These are phyloP conservation scores for Ophiostoma sp. DNA, from an alignment of 2,329 filamentous ascomycete genomes.

Conservation along the genomic window DNA sequence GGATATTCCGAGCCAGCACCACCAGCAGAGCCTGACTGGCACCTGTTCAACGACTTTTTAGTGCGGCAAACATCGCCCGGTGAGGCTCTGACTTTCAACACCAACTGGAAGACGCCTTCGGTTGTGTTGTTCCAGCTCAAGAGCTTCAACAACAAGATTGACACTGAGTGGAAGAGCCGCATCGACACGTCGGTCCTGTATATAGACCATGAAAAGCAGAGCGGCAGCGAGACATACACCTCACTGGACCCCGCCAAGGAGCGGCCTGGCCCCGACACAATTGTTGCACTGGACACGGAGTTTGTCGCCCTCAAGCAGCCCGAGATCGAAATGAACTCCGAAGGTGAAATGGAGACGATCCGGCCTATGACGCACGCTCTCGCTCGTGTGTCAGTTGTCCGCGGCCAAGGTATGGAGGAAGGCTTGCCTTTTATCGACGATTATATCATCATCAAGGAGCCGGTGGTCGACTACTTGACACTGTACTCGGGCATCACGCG, in stretches of 20 bases:
- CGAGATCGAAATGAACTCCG: conserved; percentile 93
- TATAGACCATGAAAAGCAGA: conserved; percentile 49
- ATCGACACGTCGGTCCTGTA: conserved; percentile 84
- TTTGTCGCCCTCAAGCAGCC: conserved; percentile 90
- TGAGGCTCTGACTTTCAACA: conserved; percentile 84
- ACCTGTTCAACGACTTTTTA: conserved; percentile 95
- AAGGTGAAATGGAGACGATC: conserved; percentile 87
- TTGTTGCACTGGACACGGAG: conserved; percentile 89
- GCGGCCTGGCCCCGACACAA: conserved; percentile 62
- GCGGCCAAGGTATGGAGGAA: conserved; percentile 71
- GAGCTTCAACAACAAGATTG: conserved; percentile 71
- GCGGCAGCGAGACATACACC: conserved; percentile 50
- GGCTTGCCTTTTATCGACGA: conserved; percentile 92
- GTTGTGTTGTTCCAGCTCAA: conserved; percentile 84
- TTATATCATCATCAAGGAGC: conserved; percentile 87
- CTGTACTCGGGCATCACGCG: conserved; percentile 86
- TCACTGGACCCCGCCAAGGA: conserved; percentile 56
- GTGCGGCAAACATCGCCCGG: conserved; percentile 68
- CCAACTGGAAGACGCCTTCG: conserved; percentile 87
- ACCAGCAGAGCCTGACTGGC: conserved; percentile 63
- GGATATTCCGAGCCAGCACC: conserved; percentile 58
- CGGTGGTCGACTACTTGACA: conserved; percentile 91
- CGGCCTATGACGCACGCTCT: conserved; percentile 85
- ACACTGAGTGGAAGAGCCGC: conserved; percentile 77
- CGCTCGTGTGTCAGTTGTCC: conserved; percentile 85